Base-by-base conservation (phyloP, 257 asterid genomes). In the Ilex aquifolium region DNA sequence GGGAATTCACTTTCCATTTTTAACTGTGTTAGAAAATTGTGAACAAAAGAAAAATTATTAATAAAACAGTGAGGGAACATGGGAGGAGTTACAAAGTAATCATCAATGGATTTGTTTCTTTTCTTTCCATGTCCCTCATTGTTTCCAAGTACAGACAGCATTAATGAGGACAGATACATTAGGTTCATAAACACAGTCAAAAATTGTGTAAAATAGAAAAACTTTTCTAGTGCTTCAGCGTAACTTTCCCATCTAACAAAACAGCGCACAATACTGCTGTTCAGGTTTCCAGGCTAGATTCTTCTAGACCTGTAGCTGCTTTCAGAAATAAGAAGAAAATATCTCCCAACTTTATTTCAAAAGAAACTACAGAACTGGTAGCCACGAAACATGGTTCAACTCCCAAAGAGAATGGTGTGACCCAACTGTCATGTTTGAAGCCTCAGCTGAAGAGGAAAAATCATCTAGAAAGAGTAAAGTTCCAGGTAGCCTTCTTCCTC, bases 211-310 rank as follows among this genome's bases (percentile, higher is more conserved):
- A 46, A 32, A 15, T 15, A 29, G 61, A 51, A 2, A 46, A 54
- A 58, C 51, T 15, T 55, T 65, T 31, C 64, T 21, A 21, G 12
- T 57, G 55, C 30, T 31, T 59, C 30, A 44, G 50, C 50, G 9
- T 44, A 13, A 44, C 50, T 13, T 44, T 7, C 13, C 9, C 1
- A 7, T 13, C 50, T 21, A 21, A 44, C 50, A 7, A 13, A 44
- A 44, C 50, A 44, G 50, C 9, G 13, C 13, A 13, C 50, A 44
- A 44, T 44, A 44, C 9, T 44, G 13, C 13, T 44, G 50, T 44
- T 13, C 50, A 44, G 13, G 13, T 7, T 44, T 44, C 50, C 50
- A 13, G 11, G 13, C 11, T 13, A 44, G 50, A 44, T 44, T 44
- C 50, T 44, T 44, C 50, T 44, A 44, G 11, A 13, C 9, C 50